Evolutionary conservation across 345 rosid species (phyloP), one percentile per base, ranked within the genome.

Genomic region (Citrus reticulata): DNA sequence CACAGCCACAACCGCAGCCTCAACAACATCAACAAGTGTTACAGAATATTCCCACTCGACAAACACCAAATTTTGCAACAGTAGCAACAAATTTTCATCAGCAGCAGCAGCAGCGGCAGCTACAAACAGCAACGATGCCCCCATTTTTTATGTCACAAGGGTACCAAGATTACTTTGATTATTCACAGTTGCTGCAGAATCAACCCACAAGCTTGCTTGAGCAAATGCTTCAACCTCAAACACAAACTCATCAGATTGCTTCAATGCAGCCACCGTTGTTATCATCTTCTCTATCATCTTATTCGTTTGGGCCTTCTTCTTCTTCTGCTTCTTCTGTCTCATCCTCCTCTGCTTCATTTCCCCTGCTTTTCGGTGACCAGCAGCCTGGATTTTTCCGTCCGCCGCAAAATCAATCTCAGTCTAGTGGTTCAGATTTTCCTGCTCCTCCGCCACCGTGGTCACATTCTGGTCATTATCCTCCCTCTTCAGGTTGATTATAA

Each of bases 111-210:
- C 81, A 64, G 22, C 81, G 71, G 35, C 54, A 75, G 5, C 58
- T 68, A 29, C 72, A 71, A 14, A 29, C 40, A 10, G 11, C 70
- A 11, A 22, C 80, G 40, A 29, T 74, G 75, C 82, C 69, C 11
- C 40, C 79, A 9, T 57, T 80, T 20, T 81, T 79, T 32, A 87
- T 75, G 54, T 8, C 81, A 22, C 87, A 80, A 42, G 51, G 66
- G 16, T 73, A 73, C 49, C 80, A 57, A 62, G 90, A 92, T 75
- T 89, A 85, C 73, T 84, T 81, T 87, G 81, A 85, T 16, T 87
- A 86, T 74, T 81, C 90, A 16, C 93, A 88, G 83, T 55, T 87
- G 72, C 76, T 89, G 74, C 92, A 86, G 78, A 86, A 84, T 16
- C 83, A 74, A 73, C 76, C 86, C 3, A 49, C 83, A 16, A 80